A percentile compares a stretch with the other conserved stretches of the same genome.
These are phyloP conservation scores for Saturnispora serradocipensis DNA, from an alignment of 805 yeast genomes.

Conservation along the genomic window DNA sequence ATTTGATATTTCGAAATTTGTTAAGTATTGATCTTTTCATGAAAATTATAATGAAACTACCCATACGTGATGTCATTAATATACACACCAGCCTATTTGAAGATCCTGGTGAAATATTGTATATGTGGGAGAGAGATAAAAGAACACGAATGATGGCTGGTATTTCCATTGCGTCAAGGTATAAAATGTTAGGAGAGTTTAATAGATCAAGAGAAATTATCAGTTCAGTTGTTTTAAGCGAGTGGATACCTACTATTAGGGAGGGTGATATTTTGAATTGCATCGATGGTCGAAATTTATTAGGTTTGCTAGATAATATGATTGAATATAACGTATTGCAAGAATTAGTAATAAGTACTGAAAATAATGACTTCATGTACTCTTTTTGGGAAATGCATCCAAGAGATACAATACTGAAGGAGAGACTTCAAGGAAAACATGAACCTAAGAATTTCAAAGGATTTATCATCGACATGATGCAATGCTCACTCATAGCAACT, in stretches of 20 bases:
- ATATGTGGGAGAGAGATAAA: conserved; percentile 6
- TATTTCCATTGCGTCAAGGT: conserved; percentile 19
- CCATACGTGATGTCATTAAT: conserved; percentile 11
- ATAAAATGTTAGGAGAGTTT: conserved; percentile 15
- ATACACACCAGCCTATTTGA: conserved; percentile 9
- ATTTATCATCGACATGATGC: conserved; percentile 10
- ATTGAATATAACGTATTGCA: conserved; percentile 10
- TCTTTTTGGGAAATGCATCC: conserved; percentile 23
- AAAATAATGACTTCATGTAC: conserved; percentile 14
- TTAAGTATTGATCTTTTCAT: conserved; percentile 13
- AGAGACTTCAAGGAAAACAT: conserved; percentile 8
- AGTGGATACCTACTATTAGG: conserved; percentile 15
- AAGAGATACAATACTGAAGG: conserved; percentile 10
- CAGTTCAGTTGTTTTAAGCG: conserved; percentile 8
- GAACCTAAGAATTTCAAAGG: neutral
- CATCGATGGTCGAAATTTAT: conserved; percentile 16
- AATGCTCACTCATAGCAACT: conserved; percentile 12
- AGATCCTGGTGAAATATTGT: conserved; percentile 8
- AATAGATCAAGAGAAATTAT: conserved; percentile 13
- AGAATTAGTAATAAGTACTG: conserved; percentile 10
- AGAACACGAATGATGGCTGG: conserved; percentile 14
- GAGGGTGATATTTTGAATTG: neutral
- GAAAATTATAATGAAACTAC: conserved; percentile 16
- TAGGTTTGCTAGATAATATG: conserved; percentile 13
- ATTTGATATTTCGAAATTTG: conserved; percentile 14